Evolutionary conservation across 345 rosid genomes (phyloP), one percentile per base, ranked within the genome.

Genomic region (Abelmoschus esculentus): DNA sequence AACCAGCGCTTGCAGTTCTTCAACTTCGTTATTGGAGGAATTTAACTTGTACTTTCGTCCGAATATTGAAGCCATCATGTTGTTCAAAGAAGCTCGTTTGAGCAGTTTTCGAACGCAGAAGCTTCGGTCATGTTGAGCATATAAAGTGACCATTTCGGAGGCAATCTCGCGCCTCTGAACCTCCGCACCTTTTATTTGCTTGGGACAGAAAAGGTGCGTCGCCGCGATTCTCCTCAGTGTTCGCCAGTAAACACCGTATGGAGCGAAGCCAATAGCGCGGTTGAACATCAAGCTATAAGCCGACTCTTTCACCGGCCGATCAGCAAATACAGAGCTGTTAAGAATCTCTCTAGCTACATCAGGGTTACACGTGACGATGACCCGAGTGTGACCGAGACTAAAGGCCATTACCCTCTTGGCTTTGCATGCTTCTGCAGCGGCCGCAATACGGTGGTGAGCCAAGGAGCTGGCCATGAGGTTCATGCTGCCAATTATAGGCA

Each of bases 41-140:
- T 73, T 80, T 46, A 86, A 61, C 54, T 50, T 67, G 36, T 90
- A 87, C 70, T 83, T 73, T 54, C 74, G 70, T 74, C 96, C 96
- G 58, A 90, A 90, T 72, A 90, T 83, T 3, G 92, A 87, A 36
- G 84, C 71, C 96, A 90, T 86, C 92, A 90, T 90, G 82, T 85
- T 85, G 75, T 79, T 85, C 17, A 90, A 80, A n/a, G 96, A 87
- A 63, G 89, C 90, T 67, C 79, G 75, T 82, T 87, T 87, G 3
- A 90, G 78, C 67, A 86, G 22, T 53, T 85, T 83, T 2, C 90
- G 86, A 6, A 89, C 86, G 3, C 47, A 67, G 47, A 71, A 80
- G 65, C 79, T 70, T 62, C 74, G 72, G 29, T 70, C 61, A 4
- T 54, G 55, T 13, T 59, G 42, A 29, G 65, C 79, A n/a, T 84